Evolutionary conservation across 2,329 filamentous ascomycete genomes (phyloP).

Genomic region (Leptographium lundbergii): DNA sequence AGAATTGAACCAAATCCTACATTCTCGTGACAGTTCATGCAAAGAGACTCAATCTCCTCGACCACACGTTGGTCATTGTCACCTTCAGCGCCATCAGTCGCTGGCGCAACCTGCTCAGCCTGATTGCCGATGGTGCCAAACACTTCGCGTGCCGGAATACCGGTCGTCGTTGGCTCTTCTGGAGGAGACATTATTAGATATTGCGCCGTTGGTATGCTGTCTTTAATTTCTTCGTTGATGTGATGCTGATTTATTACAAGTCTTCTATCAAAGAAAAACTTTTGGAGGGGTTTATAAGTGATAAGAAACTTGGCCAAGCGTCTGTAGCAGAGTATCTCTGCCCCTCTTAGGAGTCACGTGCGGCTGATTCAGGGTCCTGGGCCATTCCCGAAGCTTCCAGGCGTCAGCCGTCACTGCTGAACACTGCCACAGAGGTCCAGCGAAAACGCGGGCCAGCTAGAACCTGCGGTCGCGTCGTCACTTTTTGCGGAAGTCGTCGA

Average conservation of each 20-base stretch:
- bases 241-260: neutral
- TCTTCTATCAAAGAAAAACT: slow-evolving; percentile 2
- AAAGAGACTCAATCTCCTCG: slow-evolving; percentile 64
- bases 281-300: slow-evolving; percentile 8
- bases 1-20: slow-evolving; percentile 27
- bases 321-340: slow-evolving; percentile 2
- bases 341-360: slow-evolving; percentile 3
- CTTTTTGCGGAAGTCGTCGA: slow-evolving; percentile 42
- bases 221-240: neutral
- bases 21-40: slow-evolving; percentile 77
- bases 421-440: no score
- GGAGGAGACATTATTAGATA: slow-evolving; percentile 21
- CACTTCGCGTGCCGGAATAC: slow-evolving; percentile 34
- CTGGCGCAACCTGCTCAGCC: slow-evolving; percentile 35
- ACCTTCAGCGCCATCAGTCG: slow-evolving; percentile 17
- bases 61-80: slow-evolving; percentile 42
- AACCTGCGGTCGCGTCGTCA: neutral
- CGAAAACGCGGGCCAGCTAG: neutral
- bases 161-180: slow-evolving; percentile 16
- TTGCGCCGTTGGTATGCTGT: neutral
- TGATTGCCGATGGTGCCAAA: slow-evolving; percentile 53
- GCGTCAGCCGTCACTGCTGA: neutral
- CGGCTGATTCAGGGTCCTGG: slow-evolving; percentile 1
- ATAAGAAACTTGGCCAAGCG: neutral
- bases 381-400: slow-evolving; percentile 12